Conservation (phyloP, 768 basidiomycete genomes). For the Mycena vitilis region DNA sequence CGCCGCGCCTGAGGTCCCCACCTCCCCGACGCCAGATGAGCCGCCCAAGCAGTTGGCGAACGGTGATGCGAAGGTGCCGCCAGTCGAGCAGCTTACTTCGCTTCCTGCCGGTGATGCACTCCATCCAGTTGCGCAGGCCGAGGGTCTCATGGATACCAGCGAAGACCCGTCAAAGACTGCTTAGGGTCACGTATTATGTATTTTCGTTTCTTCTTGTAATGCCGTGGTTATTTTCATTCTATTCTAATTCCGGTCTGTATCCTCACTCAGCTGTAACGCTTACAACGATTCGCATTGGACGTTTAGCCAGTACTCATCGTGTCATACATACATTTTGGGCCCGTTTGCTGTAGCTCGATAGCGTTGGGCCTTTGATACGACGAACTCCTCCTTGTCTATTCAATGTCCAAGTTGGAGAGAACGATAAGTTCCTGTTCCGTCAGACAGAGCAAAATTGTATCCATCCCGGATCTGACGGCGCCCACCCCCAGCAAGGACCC, state of each 20-base stretch:
- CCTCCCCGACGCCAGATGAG: conserved; percentile 32
- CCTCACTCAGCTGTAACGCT: conserved; percentile 24
- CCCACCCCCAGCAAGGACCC: conserved; percentile 87
- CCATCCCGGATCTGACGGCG: conserved; percentile 50
- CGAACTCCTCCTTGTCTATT: conserved; percentile 36
- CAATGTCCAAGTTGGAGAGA: conserved; percentile 45
- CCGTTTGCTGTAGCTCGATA: conserved; percentile 19
- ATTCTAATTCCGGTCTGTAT: conserved; percentile 30
- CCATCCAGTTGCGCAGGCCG: conserved; percentile 63
- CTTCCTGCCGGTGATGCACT: conserved; percentile 66
- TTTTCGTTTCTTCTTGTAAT: conserved; percentile 31
- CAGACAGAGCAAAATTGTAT: conserved; percentile 69
- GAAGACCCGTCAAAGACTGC: conserved; percentile 63
- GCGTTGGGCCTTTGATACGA: conserved; percentile 14
- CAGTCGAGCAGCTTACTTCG: conserved; percentile 62
- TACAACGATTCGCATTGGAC: conserved; percentile 27
- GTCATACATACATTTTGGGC: conserved; percentile 22
- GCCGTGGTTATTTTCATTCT: conserved; percentile 30
- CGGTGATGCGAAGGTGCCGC: conserved; percentile 54
- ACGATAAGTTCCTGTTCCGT: conserved; percentile 83
- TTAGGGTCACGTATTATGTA: conserved; percentile 29
- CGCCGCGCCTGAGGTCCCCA: conserved; percentile 38
- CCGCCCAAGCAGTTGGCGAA: conserved; percentile 59
- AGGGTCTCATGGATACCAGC: conserved; percentile 74
- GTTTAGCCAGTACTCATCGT: conserved; percentile 21